Conservation (phyloP, 2,329 filamentous ascomycete genomes). For the Lasiodiplodia citricola region DNA sequence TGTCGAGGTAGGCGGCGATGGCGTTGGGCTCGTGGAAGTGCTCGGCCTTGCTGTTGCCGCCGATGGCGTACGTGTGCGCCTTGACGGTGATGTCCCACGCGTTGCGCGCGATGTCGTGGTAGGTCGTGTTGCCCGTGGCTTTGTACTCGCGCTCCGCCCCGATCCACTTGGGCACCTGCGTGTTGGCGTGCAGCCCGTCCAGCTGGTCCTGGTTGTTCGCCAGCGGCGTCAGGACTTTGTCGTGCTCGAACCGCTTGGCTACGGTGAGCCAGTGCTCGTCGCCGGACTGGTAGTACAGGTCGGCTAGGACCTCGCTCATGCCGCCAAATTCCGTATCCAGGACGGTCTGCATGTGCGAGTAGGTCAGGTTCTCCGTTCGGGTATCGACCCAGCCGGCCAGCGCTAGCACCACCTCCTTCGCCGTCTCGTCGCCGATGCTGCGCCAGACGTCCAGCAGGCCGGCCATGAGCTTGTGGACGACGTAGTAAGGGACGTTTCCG, state of each 20-base stretch:
- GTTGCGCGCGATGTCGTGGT: slow-evolving; percentile 57
- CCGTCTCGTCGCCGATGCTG: slow-evolving; percentile 49
- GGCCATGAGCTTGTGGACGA: slow-evolving; percentile 60
- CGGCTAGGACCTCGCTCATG: slow-evolving; percentile 59
- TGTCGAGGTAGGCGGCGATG: slow-evolving; percentile 51
- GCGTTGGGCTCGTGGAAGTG: slow-evolving; percentile 57
- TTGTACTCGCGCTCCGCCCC: slow-evolving; percentile 57
- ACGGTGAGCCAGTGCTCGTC: slow-evolving; percentile 54
- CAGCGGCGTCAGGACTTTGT: slow-evolving; percentile 54
- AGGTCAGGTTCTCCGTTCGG: slow-evolving; percentile 51
- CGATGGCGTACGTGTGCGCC: slow-evolving; percentile 59
- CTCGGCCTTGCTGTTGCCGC: slow-evolving; percentile 60
- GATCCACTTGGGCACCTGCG: slow-evolving; percentile 61
- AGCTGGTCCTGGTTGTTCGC: slow-evolving; percentile 53
- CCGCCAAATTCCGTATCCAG: slow-evolving; percentile 59
- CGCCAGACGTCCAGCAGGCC: slow-evolving; percentile 59
- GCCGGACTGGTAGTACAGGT: slow-evolving; percentile 55
- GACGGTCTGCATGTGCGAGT: slow-evolving; percentile 55
- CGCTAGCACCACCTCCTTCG: slow-evolving; percentile 51
- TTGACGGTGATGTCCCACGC: slow-evolving; percentile 56
- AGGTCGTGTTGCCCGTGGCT: slow-evolving; percentile 52
- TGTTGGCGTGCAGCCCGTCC: slow-evolving; percentile 59
- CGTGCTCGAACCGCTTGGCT: slow-evolving; percentile 59
- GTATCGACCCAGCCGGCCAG: slow-evolving; percentile 57
- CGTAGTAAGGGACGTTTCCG: slow-evolving; percentile 61